Percentiles rank a stretch among this genome's conserved stretches.
These are phyloP conservation scores for Schizosaccharomyces cryophilus DNA, from an alignment of 805 yeast species.

Conservation along the genomic window DNA sequence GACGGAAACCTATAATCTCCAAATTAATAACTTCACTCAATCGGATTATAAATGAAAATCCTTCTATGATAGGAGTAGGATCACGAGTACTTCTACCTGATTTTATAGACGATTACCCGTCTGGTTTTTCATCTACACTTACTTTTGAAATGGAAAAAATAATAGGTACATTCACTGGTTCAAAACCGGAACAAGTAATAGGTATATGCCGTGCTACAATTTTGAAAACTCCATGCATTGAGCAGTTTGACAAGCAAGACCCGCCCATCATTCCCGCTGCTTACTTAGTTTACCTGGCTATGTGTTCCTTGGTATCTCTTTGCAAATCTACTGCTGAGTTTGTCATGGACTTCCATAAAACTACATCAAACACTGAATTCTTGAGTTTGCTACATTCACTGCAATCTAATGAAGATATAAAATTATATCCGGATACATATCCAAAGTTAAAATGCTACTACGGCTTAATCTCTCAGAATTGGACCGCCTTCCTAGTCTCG, in stretches of 20 bases:
- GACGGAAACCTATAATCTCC: background rate
- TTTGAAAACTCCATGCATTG: constrained; percentile 27
- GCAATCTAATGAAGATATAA: no score
- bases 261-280: constrained; percentile 45
- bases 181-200: constrained; percentile 16
- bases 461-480: constrained; percentile 10
- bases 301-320: background rate
- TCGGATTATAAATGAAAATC: background rate
- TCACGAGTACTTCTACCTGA: background rate
- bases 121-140: background rate
- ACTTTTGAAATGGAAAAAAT: background rate
- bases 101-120: background rate
- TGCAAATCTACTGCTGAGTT: background rate
- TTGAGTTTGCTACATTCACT: no score
- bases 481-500: constrained; percentile 20
- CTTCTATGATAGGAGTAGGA: background rate
- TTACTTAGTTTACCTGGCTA: constrained; percentile 35
- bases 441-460: constrained; percentile 4
- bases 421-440: no score
- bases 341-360: background rate
- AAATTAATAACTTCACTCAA: background rate
- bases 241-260: constrained; percentile 55
- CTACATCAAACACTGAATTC: background rate
- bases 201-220: constrained; percentile 11
- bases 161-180: background rate